Percentiles rank a stretch among this genome's conserved stretches.
Evolutionary conservation across 176 grass and related monocot genomes (phyloP).

Genomic region (Tillandsia leiboldiana): DNA sequence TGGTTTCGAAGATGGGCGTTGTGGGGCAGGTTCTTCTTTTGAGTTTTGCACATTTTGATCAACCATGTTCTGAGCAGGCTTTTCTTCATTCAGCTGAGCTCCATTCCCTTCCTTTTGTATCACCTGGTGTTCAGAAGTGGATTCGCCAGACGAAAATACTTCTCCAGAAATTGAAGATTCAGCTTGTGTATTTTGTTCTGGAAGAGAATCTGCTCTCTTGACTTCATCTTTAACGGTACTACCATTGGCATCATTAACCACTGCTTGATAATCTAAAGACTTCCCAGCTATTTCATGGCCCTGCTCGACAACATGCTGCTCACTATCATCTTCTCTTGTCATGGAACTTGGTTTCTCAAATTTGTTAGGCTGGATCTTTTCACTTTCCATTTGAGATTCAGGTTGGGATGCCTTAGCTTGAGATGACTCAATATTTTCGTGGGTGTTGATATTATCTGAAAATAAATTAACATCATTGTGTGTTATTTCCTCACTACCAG

Average conservation of each 20-base stretch:
- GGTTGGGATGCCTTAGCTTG: conserved; percentile 32
- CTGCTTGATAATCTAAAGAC: conserved; percentile 39
- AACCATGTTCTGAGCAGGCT: conserved; percentile 27
- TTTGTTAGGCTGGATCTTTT: conserved; percentile 32
- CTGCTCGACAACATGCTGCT: conserved; percentile 18
- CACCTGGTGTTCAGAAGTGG: background rate
- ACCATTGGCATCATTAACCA: conserved; percentile 16
- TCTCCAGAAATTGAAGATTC: conserved; percentile 10
- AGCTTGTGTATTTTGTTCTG: conserved; percentile 28
- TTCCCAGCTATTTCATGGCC: conserved; percentile 22
- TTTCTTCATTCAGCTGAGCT: conserved; percentile 36
- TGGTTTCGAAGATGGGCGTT: conserved; percentile 20
- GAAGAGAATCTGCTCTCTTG: conserved; percentile 25
- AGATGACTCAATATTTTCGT: conserved; percentile 22
- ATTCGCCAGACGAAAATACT: background rate
- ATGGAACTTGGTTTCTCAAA: conserved; percentile 25
- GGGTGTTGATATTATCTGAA: conserved; percentile 22
- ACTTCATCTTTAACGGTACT: conserved; percentile 16
- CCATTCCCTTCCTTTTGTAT: conserved; percentile 32
- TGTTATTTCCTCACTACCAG: conserved; percentile 15
- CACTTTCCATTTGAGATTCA: conserved; percentile 27
- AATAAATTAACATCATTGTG: conserved; percentile 33
- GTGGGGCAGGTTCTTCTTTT: conserved; percentile 31
- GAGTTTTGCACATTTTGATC: conserved; percentile 42
- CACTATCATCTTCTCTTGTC: conserved; percentile 30